Percentiles rank a stretch among this genome's conserved stretches.
These are phyloP conservation scores for Asterionellopsis glacialis DNA, from an alignment of 108 stramenopile species.

Conservation along the genomic window DNA sequence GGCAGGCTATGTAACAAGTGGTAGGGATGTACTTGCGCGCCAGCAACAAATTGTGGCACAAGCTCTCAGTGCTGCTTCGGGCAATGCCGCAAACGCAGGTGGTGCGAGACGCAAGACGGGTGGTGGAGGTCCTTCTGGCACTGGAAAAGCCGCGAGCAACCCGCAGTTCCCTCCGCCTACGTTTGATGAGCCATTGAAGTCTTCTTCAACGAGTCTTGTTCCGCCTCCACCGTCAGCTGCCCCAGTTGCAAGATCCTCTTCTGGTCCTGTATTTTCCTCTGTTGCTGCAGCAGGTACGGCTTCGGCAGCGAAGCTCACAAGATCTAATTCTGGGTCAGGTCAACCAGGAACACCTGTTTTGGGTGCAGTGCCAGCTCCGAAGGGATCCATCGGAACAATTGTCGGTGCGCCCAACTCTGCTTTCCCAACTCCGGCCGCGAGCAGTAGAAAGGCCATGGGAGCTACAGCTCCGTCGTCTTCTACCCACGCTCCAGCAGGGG, in stretches of 20 bases:
- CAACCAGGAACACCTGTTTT: not conserved
- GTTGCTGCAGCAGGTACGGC: slow-evolving; percentile 10
- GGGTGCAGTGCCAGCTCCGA: not conserved
- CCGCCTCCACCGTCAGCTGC: slow-evolving; percentile 43
- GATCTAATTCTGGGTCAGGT: not conserved
- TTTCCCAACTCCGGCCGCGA: no score
- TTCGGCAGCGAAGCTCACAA: slow-evolving; percentile 6
- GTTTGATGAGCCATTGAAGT: slow-evolving; percentile 64
- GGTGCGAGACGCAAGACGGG: slow-evolving; percentile 54
- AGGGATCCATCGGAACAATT: no score
- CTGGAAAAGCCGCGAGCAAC: slow-evolving; percentile 54
- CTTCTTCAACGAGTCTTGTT: slow-evolving; percentile 21
- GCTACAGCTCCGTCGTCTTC: slow-evolving; percentile 7
- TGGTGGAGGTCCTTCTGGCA: slow-evolving; percentile 83
- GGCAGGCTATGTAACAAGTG: slow-evolving; percentile 88
- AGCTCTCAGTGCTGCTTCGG: slow-evolving; percentile 46
- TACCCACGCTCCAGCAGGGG: slow-evolving; percentile 10
- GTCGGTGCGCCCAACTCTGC: no score
- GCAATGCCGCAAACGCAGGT: slow-evolving; percentile 33
- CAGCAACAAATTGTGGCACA: slow-evolving; percentile 83
- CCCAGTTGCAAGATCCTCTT: slow-evolving; percentile 19
- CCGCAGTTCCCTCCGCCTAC: slow-evolving; percentile 83
- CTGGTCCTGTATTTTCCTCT: slow-evolving; percentile 17
- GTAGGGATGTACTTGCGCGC: slow-evolving; percentile 77
- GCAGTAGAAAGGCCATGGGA: slow-evolving; percentile 3